Percentiles rank a stretch among this genome's conserved stretches.
phyloP scores from a whole-genome alignment of 2,329 filamentous ascomycete genomes.

The Penicillium occitanis region DNA sequence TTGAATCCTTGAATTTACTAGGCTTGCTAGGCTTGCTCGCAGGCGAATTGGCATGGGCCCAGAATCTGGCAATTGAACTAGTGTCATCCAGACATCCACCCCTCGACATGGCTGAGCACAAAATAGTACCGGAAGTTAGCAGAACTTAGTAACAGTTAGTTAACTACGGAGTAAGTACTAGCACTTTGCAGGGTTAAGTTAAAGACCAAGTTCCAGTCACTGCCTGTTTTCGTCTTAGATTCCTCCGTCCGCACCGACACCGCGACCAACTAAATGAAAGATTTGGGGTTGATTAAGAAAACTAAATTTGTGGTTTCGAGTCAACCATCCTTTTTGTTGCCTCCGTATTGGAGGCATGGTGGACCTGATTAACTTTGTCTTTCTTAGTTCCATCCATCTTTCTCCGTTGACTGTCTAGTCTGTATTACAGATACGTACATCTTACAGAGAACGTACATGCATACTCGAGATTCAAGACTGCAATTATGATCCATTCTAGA shows the following conservation, averaged over 20 bases:
- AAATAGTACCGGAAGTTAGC: not conserved
- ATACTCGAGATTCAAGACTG: not conserved
- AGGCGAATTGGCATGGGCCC: not conserved
- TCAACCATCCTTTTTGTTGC: not conserved
- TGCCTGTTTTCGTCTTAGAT: conserved; percentile 4
- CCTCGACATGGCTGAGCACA: not conserved
- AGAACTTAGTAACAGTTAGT: not conserved
- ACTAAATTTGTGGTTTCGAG: conserved; percentile 3
- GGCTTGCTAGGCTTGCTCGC: not conserved
- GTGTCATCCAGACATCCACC: not conserved
- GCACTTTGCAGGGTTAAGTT: conserved; percentile 5
- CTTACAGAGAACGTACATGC: not conserved
- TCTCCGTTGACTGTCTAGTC: not conserved
- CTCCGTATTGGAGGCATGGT: not conserved
- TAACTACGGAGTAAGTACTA: not conserved
- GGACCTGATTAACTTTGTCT: conserved; percentile 2
- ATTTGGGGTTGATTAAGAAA: not conserved
- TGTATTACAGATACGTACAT: not conserved
- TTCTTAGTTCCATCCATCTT: not conserved
- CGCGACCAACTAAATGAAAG: not conserved
- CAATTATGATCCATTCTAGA: not conserved
- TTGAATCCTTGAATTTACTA: conserved; percentile 1
- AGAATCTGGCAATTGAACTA: conserved; percentile 2
- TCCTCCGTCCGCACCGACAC: not conserved
- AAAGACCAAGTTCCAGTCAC: not conserved